Conservation (phyloP, 495 filamentous ascomycete species). For the Aspergillus nanangensis region DNA sequence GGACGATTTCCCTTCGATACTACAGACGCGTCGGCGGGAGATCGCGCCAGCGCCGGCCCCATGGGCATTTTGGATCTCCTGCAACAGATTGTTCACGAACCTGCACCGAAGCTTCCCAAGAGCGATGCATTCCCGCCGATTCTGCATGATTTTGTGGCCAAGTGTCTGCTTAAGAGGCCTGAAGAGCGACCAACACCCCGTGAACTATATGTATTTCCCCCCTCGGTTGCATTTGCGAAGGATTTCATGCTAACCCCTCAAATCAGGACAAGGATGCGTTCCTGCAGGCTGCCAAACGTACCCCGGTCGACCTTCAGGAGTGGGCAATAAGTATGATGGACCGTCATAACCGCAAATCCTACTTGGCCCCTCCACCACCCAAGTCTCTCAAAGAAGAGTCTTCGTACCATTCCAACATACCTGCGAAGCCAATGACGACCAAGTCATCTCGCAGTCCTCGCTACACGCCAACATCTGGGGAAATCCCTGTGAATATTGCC, state of each 20-base stretch:
- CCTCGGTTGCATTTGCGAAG: constrained; percentile 1
- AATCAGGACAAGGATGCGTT: constrained; percentile 81
- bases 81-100: constrained; percentile 96
- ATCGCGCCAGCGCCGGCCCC: constrained; percentile 65
- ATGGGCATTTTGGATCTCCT: constrained; percentile 94
- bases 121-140: constrained; percentile 95
- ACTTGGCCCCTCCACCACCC: constrained; percentile 64
- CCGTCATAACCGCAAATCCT: constrained; percentile 84
- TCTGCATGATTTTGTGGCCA: constrained; percentile 92
- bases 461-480: constrained; percentile 59
- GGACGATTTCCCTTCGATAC: constrained; percentile 92
- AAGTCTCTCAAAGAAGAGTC: constrained; percentile 39
- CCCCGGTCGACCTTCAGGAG: constrained; percentile 81
- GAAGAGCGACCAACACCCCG: constrained; percentile 86
- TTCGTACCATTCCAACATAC: constrained; percentile 11
- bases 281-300: constrained; percentile 90
- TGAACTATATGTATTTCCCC: constrained; percentile 57
- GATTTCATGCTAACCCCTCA: constrained; percentile 12
- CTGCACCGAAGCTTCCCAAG: constrained; percentile 87
- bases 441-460: constrained; percentile 49
- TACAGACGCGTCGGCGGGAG: constrained; percentile 66
- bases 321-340: constrained; percentile 93
- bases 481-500: constrained; percentile 59
- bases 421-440: constrained; percentile 23
- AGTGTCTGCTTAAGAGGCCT: constrained; percentile 85